Base-by-base conservation (phyloP, 75 land plant genomes). In the Isoetes taiwanensis region DNA sequence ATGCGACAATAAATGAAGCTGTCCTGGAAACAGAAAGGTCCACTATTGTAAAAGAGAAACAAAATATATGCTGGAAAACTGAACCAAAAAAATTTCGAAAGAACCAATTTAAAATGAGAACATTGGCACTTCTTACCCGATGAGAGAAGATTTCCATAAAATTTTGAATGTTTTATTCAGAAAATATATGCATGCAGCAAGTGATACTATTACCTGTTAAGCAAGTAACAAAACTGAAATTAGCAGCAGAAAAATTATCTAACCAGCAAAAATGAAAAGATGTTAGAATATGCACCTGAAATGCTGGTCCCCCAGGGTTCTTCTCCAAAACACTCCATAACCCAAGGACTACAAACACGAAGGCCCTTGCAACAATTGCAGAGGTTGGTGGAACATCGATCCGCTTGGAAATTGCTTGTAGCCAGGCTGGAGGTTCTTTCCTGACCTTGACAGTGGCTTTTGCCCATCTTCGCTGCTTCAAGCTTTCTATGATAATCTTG, bases 401-500 rank as follows among this genome's bases (percentile, higher is more conserved):
- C 64, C 89, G 73, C 37, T 71, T 72, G 0, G 60, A 63, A 0
- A 86, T 32, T 19, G 70, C 62, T 52, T 68, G 73, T 20, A 72
- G 58, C 71, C 68, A 19, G 21, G 63, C 77, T 16, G 80, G 72
- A 41, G 79, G 84, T 12, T 40, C 70, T 28, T 85, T 76, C 33
- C 72, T 75, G 52, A 71, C 79, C 67, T 81, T 73, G 16, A 81
- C 27, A 67, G 81, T 57, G 30, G 80, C 43, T 60, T 83, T 86
- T 52, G 83, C 80, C 14, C 67, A 77, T 67, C 61, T 83, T 65
- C 87, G 74, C n/a, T 69, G 76, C 68, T 66, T 54, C 16, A 83
- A 77, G 63, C 75, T 77, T 53, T 83, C 84, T 86, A 76, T 76
- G 20, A 86, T 75, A 37, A 86, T 82, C 35, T 86, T 83, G 62